Conservation (phyloP, 2,329 filamentous ascomycete species). For the Botrytis fragariae region DNA sequence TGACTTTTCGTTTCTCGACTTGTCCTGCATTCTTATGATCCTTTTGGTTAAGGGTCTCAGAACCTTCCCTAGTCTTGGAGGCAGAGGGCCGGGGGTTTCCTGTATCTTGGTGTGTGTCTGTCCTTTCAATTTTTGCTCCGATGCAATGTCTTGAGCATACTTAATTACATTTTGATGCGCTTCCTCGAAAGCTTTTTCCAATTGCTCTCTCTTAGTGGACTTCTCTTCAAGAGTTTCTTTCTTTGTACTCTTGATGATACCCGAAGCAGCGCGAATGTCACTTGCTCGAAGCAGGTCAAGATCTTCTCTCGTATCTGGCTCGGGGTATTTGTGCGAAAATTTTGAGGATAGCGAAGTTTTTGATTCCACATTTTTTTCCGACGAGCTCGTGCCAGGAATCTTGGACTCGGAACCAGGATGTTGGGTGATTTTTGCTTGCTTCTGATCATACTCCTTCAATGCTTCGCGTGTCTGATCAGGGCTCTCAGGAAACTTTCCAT, state of each 20-base stretch:
- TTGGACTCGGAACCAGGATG: slow-evolving; percentile 18
- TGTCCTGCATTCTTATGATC: neutral
- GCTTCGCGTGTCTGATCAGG: slow-evolving; percentile 37
- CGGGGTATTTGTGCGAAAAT: neutral
- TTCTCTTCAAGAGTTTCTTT: slow-evolving; percentile 32
- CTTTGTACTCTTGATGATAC: slow-evolving; percentile 21
- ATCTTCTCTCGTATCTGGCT: slow-evolving; percentile 24
- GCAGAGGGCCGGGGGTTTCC: neutral
- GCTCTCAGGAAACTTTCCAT: slow-evolving; percentile 30
- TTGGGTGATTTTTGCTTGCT: neutral
- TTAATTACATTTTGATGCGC: slow-evolving; percentile 7
- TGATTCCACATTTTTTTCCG: neutral
- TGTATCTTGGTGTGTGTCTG: neutral
- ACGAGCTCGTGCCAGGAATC: neutral
- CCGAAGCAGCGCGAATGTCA: slow-evolving; percentile 32
- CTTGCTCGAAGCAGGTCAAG: slow-evolving; percentile 30
- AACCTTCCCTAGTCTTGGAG: neutral
- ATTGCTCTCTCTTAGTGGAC: slow-evolving; percentile 28
- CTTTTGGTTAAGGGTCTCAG: neutral
- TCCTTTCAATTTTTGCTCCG: neutral
- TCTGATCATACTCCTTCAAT: slow-evolving; percentile 32
- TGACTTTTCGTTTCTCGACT: slow-evolving; percentile 36
- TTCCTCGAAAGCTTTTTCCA: slow-evolving; percentile 33
- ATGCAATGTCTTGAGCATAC: slow-evolving; percentile 19
- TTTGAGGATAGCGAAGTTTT: neutral